A percentile compares a stretch with the other conserved stretches of the same genome.
phyloP scores from a whole-genome alignment of 768 basidiomycete species.

The Termitomyces sp. region DNA sequence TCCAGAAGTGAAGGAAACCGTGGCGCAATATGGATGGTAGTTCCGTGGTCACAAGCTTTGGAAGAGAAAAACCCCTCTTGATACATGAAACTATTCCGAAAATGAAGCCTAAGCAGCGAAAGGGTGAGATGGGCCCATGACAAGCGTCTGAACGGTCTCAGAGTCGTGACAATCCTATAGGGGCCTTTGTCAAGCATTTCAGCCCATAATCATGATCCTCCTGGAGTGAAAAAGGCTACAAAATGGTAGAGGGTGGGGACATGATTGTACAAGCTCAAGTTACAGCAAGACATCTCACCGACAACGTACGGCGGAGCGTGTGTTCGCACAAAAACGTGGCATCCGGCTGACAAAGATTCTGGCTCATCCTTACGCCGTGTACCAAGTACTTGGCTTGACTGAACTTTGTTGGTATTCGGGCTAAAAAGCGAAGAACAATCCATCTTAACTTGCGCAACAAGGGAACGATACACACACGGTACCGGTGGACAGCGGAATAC shows the following conservation, averaged over 20 bases:
- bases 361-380: neutral
- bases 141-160: neutral
- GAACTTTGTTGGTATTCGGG: neutral
- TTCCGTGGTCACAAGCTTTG: neutral
- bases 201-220: neutral
- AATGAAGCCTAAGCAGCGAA: neutral
- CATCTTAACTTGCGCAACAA: neutral
- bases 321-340: neutral
- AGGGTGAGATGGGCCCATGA: neutral
- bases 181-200: neutral
- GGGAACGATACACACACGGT: neutral
- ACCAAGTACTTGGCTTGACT: neutral
- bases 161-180: neutral
- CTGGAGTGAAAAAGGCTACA: neutral
- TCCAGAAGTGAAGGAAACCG: neutral
- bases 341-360: neutral
- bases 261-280: neutral
- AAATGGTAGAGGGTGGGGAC: neutral
- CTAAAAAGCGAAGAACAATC: neutral
- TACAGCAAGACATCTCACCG: constrained; percentile 1
- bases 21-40: neutral
- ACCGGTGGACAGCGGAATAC: neutral
- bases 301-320: neutral
- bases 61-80: neutral
- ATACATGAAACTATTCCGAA: too few relatives aligned